phyloP scores from a whole-genome alignment of 371 early-diverging fungal species.

The Fennellomyces sp. region DNA sequence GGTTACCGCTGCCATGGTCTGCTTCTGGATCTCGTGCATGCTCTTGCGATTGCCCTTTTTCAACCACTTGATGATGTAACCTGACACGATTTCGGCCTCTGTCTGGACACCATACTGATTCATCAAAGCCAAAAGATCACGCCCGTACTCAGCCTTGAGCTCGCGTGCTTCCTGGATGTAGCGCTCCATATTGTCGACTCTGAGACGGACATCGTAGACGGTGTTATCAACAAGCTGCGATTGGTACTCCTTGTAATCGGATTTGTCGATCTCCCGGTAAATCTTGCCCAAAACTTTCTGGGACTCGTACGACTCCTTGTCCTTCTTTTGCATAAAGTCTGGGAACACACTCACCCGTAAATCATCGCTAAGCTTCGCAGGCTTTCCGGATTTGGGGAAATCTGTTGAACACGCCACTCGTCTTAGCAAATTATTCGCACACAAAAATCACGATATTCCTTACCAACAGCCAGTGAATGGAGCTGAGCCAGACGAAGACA shows the following conservation, averaged over 20 bases:
- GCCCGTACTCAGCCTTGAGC: slow-evolving; percentile 49
- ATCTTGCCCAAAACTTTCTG: slow-evolving; percentile 66
- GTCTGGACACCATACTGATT: slow-evolving; percentile 68
- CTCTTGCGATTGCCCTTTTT: slow-evolving; percentile 40
- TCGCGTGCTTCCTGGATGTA: slow-evolving; percentile 59
- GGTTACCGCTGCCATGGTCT: slow-evolving; percentile 42
- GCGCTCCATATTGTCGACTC: slow-evolving; percentile 54
- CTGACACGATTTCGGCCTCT: slow-evolving; percentile 53
- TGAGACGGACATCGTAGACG: slow-evolving; percentile 48
- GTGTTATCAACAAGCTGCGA: slow-evolving; percentile 21
- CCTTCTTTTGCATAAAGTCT: slow-evolving; percentile 82
- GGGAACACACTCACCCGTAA: slow-evolving; percentile 62
- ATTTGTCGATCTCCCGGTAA: slow-evolving; percentile 55
- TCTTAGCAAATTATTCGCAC: not conserved
- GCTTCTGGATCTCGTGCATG: slow-evolving; percentile 48
- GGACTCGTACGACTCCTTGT: slow-evolving; percentile 58
- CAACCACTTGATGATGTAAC: slow-evolving; percentile 44
- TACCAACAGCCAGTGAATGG: slow-evolving; percentile 60
- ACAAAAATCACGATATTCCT: not conserved
- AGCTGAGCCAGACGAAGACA: slow-evolving; percentile 69
- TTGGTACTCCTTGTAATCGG: slow-evolving; percentile 41
- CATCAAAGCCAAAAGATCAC: slow-evolving; percentile 59
- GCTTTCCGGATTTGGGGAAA: slow-evolving; percentile 52
- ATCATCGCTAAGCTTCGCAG: slow-evolving; percentile 41
- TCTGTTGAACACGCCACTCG: slow-evolving; percentile 12